Evolutionary conservation across 176 grass and related monocot genomes (phyloP), one percentile per base, ranked within the genome.

Genomic region (Triticum monococcum): DNA sequence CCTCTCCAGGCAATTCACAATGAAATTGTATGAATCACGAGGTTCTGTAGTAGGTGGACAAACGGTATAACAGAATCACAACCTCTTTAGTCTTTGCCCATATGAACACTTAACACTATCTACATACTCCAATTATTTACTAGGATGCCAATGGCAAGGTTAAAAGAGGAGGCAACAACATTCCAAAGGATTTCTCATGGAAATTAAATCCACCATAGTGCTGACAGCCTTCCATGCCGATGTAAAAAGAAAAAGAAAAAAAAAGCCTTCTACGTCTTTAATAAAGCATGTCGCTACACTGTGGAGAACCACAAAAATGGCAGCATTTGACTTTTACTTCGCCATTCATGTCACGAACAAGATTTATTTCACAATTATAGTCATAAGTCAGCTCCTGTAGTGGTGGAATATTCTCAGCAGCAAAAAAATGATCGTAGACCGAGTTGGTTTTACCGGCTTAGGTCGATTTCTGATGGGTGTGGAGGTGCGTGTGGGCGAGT

Each of bases 281-380:
- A 81, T 95, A 92, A 30, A 98, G 87, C 77, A 89, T 91, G 6
- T 85, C 77, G 9, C 78, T 69, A 48, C 93, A 93, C 22, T 74
- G 75, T 41, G 48, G 12, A 67, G 93, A 93, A 77, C 89, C 95
- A 78, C 89, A 93, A 30, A 30, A 30, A 12, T 85, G 85, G 41
- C 92, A 95, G 22, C 35, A 20, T 43, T 93, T 90, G 23, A 22
- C 18, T 64, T 93, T 95, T 33, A 65, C 67, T 20, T 77, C 86
- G 31, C 92, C 91, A 65, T 90, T 84, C 9, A 8, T 20, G 75
- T 85, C 82, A 18, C 22, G 64, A 46, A 88, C 85, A 36, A 30
- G 28, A 28, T 28, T 28, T 28, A 28, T 28, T 28, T 28, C 28
- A 28, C 28, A 28, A 28, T 2, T 28, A 28, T 28, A 28, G 28